These are phyloP conservation scores for Dendrobium nobile DNA, from an alignment of 106 monocot species.

Conservation along the genomic window DNA sequence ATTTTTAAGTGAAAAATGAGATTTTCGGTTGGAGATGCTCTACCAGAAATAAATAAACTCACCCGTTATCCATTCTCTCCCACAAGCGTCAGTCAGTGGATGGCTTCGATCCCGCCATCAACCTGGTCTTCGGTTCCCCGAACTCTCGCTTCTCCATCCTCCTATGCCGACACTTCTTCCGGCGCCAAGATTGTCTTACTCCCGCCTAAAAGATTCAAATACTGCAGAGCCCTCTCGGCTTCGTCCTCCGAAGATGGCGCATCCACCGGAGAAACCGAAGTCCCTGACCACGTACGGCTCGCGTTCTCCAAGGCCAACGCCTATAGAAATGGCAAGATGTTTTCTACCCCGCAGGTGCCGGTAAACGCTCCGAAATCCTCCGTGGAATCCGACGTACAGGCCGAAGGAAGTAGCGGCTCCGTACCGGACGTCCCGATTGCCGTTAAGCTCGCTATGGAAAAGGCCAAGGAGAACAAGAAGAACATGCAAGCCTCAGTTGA, in stretches of 20 bases:
- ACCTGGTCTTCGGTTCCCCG: background rate
- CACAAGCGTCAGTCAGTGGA: background rate
- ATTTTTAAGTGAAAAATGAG: too few relatives aligned
- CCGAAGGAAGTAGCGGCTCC: background rate
- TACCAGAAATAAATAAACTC: too few relatives aligned
- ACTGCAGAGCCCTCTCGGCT: background rate
- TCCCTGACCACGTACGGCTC: slow-evolving; percentile 35
- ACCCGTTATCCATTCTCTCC: background rate
- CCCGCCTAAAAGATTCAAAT: background rate
- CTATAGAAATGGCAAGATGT: slow-evolving; percentile 31
- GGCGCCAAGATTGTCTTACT: background rate
- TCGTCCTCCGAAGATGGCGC: slow-evolving; percentile 3
- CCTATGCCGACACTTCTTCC: background rate
- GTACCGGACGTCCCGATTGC: slow-evolving; percentile 6
- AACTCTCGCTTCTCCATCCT: background rate
- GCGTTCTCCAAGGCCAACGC: slow-evolving; percentile 44
- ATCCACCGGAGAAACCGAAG: slow-evolving; percentile 6
- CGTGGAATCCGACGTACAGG: background rate
- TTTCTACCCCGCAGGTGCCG: background rate
- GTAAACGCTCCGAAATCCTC: background rate
- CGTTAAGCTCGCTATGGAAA: slow-evolving; percentile 37
- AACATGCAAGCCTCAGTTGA: slow-evolving; percentile 4
- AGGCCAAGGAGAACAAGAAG: slow-evolving; percentile 32
- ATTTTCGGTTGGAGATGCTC: too few relatives aligned
- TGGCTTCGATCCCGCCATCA: background rate